Conservation (phyloP, 2,329 filamentous ascomycete species). For the Sporothrix mexicana region DNA sequence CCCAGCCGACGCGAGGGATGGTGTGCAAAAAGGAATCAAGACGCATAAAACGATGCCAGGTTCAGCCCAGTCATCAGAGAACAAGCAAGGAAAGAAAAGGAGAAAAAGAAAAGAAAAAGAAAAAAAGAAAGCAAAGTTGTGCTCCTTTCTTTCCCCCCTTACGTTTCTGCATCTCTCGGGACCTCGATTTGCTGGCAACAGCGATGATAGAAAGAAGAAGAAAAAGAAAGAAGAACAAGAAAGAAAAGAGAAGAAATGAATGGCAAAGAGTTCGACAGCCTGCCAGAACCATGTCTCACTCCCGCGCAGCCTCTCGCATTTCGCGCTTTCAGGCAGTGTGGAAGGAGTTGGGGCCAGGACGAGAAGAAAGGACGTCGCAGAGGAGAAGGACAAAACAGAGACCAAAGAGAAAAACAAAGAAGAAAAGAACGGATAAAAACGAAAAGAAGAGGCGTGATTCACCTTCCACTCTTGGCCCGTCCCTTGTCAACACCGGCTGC, state of each 20-base stretch:
- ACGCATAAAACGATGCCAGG: not conserved
- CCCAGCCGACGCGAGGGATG: not conserved
- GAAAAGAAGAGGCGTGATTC: too few species aligned
- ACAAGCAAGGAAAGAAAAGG: not conserved
- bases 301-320: slow-evolving; percentile 2
- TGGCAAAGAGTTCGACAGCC: not conserved
- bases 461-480: not conserved
- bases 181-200: slow-evolving; percentile 13
- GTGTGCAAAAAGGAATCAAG: slow-evolving; percentile 5
- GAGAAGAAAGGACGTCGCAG: not conserved
- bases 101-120: slow-evolving; percentile 1
- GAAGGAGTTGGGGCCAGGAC: not conserved
- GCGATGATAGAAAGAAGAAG: not conserved
- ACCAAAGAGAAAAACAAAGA: too few species aligned
- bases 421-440: too few species aligned
- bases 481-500: not conserved
- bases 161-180: not conserved
- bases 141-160: not conserved
- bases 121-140: not conserved
- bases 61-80: not conserved
- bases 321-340: slow-evolving; percentile 2
- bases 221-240: not conserved
- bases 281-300: slow-evolving; percentile 9
- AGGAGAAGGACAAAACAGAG: not conserved
- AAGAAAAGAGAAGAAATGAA: not conserved